phyloP scores from a whole-genome alignment of 345 rosid species.

The Citrus trifoliata region DNA sequence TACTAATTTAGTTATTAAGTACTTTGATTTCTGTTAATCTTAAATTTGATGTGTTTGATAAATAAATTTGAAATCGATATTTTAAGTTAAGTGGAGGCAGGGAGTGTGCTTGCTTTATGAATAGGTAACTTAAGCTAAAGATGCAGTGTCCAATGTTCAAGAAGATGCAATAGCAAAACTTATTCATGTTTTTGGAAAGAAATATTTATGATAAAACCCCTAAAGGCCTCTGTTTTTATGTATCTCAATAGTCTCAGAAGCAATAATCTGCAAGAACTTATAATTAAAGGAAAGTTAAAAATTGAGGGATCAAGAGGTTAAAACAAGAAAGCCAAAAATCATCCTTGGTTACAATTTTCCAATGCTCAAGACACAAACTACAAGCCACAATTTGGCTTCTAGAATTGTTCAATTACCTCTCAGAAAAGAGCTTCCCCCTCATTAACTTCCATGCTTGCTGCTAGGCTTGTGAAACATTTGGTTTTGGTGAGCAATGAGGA shows the following conservation, averaged over 20 bases:
- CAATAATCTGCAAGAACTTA: neutral
- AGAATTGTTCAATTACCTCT: neutral
- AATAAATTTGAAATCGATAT: too few relatives aligned
- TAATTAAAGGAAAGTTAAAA: neutral
- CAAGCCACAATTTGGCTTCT: neutral
- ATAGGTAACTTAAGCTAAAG: too few relatives aligned
- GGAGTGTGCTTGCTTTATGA: too few relatives aligned
- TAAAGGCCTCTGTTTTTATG: too few relatives aligned
- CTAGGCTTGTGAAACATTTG: neutral
- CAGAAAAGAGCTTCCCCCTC: neutral
- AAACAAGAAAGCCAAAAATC: neutral
- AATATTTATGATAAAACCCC: too few relatives aligned
- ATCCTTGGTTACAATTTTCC: neutral
- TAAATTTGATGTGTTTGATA: too few relatives aligned
- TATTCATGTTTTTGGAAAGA: too few relatives aligned
- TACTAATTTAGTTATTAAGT: too few relatives aligned
- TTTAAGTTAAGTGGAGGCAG: too few relatives aligned
- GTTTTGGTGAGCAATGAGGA: constrained; percentile 9
- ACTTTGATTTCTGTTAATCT: too few relatives aligned
- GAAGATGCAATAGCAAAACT: too few relatives aligned
- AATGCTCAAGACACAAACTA: neutral
- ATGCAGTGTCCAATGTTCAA: too few relatives aligned
- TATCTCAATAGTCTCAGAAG: neutral
- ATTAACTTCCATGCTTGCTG: neutral
- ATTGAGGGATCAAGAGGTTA: neutral